Base-by-base conservation (phyloP, 352 stramenopile genomes). In the Phytophthora meadii region DNA sequence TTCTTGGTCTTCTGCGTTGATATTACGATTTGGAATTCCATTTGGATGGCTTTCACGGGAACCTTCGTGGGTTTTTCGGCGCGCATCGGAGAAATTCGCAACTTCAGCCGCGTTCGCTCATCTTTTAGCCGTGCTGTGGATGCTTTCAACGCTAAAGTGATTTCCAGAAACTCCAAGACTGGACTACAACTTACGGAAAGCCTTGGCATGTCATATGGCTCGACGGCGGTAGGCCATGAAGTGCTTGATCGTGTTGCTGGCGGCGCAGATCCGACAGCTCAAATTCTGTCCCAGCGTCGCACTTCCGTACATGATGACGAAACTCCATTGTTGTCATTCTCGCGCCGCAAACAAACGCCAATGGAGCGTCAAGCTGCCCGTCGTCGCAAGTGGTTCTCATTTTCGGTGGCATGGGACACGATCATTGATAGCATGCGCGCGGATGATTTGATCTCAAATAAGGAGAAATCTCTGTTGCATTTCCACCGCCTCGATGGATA, bases 1-100 rank as follows among this genome's bases (percentile, higher is more conserved):
- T 98, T 99, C 72, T 90, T 99, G 65, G 97, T 99, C 0, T 99
- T 98, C 70, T 93, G 98, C 37, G 98, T 99, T 53, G 97, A 99
- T 60, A 98, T 98, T 69, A 98, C 92, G 40, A 99, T 99, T 65
- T 99, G 97, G 97, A 99, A 98, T 65, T 88, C 97, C 27, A 96
- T 98, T 39, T 99, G 97, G 97, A 87, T 98, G 68, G 95, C 97
- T 0, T 98, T 98, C 76, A 98, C 95, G 39, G 97, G 97, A 49
- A 99, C 94, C 0, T 97, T 98, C 65, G 91, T 99, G 22, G 96
- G 95, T n/a, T 99, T 99, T 56, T 97, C 92, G 10, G 96, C 98
- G 28, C 90, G 96, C 34, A 97, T 99, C 27, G 97, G 97, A 53
- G 96, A 99, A 65, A 97, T 99, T 60, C 92, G 96, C 55, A 97